Conservation (phyloP, 73 alveolate genomes). For the Paramecium sexaurelia region DNA sequence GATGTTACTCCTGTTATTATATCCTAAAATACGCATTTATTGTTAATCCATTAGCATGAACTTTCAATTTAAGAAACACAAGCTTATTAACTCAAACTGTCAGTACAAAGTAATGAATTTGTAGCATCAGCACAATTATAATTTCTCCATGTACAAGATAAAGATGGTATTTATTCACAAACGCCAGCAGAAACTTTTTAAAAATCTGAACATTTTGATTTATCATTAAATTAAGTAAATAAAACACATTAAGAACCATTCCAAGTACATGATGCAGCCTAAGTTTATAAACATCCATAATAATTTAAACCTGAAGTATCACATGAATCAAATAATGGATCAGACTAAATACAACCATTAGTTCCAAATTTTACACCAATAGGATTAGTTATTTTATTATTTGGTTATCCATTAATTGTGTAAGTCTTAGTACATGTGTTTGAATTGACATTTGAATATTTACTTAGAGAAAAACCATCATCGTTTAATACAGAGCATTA, state of each 20-base stretch:
- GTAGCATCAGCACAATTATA: not conserved
- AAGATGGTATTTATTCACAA: not conserved
- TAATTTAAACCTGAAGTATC: constrained; percentile 21
- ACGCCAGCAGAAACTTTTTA: not conserved
- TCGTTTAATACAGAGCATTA: not conserved
- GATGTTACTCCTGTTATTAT: not conserved
- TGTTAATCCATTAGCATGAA: not conserved
- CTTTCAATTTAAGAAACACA: not conserved
- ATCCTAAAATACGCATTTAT: not conserved
- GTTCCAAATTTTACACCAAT: constrained; percentile 11
- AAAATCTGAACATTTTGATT: not conserved
- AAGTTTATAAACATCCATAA: constrained; percentile 8
- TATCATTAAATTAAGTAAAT: not conserved
- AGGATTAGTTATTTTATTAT: not conserved
- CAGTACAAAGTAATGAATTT: not conserved
- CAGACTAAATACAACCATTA: not conserved
- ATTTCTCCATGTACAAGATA: not conserved
- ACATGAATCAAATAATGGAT: not conserved
- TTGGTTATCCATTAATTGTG: not conserved
- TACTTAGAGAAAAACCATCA: not conserved
- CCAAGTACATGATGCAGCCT: constrained; percentile 29
- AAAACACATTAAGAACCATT: not conserved
- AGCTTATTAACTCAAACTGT: not conserved
- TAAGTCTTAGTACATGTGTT: not conserved
- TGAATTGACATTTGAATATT: not conserved